Evolutionary conservation across 2,329 filamentous ascomycete genomes (phyloP), one percentile per base, ranked within the genome.

Genomic region (Cercospora beticola): DNA sequence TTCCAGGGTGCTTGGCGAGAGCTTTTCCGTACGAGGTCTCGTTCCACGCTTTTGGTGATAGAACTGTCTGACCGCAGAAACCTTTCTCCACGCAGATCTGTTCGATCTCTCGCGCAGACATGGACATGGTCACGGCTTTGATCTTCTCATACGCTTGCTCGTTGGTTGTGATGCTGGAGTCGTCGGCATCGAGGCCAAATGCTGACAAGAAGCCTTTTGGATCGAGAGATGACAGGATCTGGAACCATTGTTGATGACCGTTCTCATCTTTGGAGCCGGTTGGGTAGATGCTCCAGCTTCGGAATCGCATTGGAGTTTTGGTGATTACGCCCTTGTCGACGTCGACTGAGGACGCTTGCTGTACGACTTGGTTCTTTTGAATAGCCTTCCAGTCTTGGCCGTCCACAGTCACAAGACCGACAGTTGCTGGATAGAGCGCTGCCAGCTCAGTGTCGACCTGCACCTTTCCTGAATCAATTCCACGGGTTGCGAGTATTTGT

Each of bases 211-310:
- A 82, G 1, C 80, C 78, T 2, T 75, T 73, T 0, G 83, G 81
- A 40, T 84, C 74, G 56, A 86, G 77, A 0, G 82, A 85, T 5
- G 85, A 85, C 64, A 86, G 83, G 0, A 87, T 77, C 10, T 83
- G 83, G 72, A 84, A 87, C 82, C 82, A 85, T 52, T 64, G 62
- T 21, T 64, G 46, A 28, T 64, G 46, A 10, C 62, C 62, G 12
- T 56, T 64, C 0, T 81, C 79, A 0, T 79, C 77, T 0, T 79
- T 75, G 36, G 83, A 76, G n/a, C 78, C 81, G 0, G 85, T 86
- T 7, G 81, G 82, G 69, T 86, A 86, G 57, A 85, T 79, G 1
- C 79, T 82, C 7, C 82, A 83, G 4, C 79, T 74, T 18, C 83
- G 80, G 54, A 80, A 81, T 4, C 75, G 74, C 73, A 80, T 80